A percentile compares a stretch with the other conserved stretches of the same genome.
Conservation (phyloP, 1,139 yeast species). For the Pichia sp. region DNA sequence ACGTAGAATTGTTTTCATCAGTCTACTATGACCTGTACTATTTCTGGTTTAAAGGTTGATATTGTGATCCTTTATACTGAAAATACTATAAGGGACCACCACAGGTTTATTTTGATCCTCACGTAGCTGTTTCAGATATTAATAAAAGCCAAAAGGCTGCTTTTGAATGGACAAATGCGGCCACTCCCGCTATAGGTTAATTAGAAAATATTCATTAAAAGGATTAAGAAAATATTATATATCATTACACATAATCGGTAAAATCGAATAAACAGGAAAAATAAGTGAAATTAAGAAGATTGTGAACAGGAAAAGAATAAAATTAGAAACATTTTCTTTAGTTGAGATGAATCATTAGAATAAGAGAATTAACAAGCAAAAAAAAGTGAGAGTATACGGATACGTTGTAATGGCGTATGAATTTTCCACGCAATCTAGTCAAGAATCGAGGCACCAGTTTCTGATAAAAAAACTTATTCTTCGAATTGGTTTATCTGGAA, state of each 20-base stretch:
- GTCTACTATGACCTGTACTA: no score
- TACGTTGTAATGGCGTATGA: not conserved
- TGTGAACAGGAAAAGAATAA: not conserved
- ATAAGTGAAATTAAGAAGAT: not conserved
- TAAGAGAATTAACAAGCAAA: not conserved
- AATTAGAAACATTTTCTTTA: not conserved
- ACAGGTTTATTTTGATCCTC: no score
- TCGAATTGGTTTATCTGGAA: no score
- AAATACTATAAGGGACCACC: no score
- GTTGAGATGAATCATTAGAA: not conserved
- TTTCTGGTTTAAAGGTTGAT: no score
- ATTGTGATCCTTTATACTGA: no score
- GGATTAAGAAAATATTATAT: not conserved
- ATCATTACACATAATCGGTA: not conserved
- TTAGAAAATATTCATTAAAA: no score
- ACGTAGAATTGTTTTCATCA: not conserved
- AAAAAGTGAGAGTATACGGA: not conserved
- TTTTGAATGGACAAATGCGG: no score
- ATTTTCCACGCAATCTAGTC: not conserved
- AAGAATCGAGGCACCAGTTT: not conserved
- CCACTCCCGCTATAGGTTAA: no score
- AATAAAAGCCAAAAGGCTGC: no score
- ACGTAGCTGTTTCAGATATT: no score
- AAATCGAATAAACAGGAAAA: not conserved
- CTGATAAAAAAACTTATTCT: no score